Conservation (phyloP, 2,329 filamentous ascomycete species). For the Trichophyton benhamiae region DNA sequence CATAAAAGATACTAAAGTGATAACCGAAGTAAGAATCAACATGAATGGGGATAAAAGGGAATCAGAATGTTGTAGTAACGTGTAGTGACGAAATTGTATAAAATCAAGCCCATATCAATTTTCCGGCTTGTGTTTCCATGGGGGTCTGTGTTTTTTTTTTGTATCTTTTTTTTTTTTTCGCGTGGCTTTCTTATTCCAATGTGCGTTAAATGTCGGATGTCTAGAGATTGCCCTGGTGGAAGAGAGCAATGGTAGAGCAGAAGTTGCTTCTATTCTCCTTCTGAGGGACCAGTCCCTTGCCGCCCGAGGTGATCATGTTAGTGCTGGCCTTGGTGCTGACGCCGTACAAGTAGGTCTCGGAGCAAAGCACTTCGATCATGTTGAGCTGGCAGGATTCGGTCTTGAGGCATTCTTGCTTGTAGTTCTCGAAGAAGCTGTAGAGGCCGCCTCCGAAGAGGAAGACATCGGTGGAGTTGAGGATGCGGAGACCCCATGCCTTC, state of each 20-base stretch:
- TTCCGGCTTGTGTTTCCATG: neutral
- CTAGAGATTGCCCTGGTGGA: conserved; percentile 22
- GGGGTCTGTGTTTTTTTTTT: neutral
- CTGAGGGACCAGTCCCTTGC: conserved; percentile 26
- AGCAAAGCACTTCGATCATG: conserved; percentile 62
- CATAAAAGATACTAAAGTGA: no score
- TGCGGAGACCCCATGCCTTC: conserved; percentile 65
- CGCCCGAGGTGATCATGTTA: conserved; percentile 53
- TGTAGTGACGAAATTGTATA: no score
- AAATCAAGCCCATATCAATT: neutral
- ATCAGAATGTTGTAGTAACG: no score
- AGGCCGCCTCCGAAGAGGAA: conserved; percentile 61
- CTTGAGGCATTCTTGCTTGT: conserved; percentile 55
- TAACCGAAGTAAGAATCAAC: no score
- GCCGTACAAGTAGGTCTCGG: conserved; percentile 47
- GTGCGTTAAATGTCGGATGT: neutral
- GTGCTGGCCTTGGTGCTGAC: conserved; percentile 62
- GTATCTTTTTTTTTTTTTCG: no score
- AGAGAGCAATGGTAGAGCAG: conserved; percentile 35
- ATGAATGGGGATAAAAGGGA: no score
- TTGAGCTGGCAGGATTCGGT: conserved; percentile 62
- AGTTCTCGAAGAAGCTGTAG: conserved; percentile 78
- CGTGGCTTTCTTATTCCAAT: no score
- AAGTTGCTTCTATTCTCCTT: conserved; percentile 32
- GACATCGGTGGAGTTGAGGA: conserved; percentile 54